A percentile compares a stretch with the other conserved stretches of the same genome.
Evolutionary conservation across 2,329 filamentous ascomycete species (phyloP).

Genomic region (Aspergillus intermedius): DNA sequence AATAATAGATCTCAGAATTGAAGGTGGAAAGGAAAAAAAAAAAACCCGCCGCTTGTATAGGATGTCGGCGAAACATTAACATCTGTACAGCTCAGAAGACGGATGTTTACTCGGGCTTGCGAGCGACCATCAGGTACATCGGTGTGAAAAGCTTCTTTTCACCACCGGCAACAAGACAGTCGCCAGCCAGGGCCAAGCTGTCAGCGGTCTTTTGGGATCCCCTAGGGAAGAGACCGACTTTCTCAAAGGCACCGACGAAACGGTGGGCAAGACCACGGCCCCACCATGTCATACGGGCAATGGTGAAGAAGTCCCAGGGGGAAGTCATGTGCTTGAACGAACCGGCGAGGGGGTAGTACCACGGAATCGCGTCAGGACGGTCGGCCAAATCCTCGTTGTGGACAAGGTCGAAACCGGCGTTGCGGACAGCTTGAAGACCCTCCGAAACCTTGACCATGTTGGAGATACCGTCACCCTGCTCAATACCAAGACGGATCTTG

Average conservation of each 20-base stretch:
- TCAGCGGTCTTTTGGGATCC: constrained; percentile 95
- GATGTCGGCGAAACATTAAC: constrained; percentile 6
- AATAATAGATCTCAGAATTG: not conserved
- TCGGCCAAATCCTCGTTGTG: constrained; percentile 81
- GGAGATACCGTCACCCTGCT: constrained; percentile 91
- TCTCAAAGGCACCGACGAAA: constrained; percentile 71
- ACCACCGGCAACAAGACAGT: constrained; percentile 80
- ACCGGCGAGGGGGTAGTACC: constrained; percentile 90
- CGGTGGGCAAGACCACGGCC: constrained; percentile 70
- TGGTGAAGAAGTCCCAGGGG: constrained; percentile 72
- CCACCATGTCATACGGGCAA: constrained; percentile 81
- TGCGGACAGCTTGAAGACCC: constrained; percentile 73
- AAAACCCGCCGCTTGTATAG: constrained; percentile 10
- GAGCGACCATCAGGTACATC: constrained; percentile 94
- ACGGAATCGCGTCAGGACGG: constrained; percentile 67
- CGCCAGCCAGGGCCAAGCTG: constrained; percentile 72
- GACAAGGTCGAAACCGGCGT: constrained; percentile 77
- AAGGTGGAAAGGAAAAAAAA: constrained; percentile 5
- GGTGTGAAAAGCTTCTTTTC: constrained; percentile 91
- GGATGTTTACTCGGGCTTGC: constrained; percentile 59
- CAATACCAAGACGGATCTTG: constrained; percentile 86
- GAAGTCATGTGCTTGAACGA: constrained; percentile 76
- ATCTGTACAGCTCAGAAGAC: constrained; percentile 11
- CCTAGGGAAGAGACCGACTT: constrained; percentile 63
- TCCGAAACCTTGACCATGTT: constrained; percentile 92